A percentile compares a stretch with the other conserved stretches of the same genome.
phyloP scores from a whole-genome alignment of 805 yeast species.

The Nakazawaea populi region DNA sequence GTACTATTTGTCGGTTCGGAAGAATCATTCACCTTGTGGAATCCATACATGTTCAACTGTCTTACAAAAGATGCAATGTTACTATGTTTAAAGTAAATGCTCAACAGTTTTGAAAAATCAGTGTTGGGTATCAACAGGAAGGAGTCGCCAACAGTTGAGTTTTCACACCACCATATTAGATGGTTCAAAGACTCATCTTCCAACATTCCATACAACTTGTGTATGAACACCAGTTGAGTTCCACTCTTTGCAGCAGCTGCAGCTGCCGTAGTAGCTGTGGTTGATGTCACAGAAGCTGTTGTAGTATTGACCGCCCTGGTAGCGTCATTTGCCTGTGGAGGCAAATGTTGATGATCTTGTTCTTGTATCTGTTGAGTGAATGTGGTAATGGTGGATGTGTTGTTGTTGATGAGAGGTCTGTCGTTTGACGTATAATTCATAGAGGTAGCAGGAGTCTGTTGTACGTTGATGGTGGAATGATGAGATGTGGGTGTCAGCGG shows the following conservation, averaged over 20 bases:
- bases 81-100: conserved; percentile 70
- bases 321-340: too few species aligned
- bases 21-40: conserved; percentile 62
- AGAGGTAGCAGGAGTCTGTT: background rate
- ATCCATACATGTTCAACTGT: conserved; percentile 78
- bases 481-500: background rate
- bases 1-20: conserved; percentile 15
- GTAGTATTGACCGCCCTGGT: background rate
- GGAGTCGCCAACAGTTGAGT: conserved; percentile 38
- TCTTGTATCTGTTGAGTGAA: too few species aligned
- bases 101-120: conserved; percentile 71
- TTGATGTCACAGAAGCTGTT: background rate
- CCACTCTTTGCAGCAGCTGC: conserved; percentile 1
- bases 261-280: background rate
- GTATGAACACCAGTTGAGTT: conserved; percentile 50
- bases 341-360: too few species aligned
- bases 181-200: conserved; percentile 70
- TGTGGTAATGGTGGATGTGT: background rate
- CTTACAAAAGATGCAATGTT: conserved; percentile 76
- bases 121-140: conserved; percentile 83
- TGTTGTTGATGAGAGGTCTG: background rate
- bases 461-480: background rate
- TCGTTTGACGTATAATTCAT: background rate
- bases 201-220: conserved; percentile 85
- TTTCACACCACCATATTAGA: conserved; percentile 80